These are phyloP conservation scores for Neopestalotiopsis rosae DNA, from an alignment of 2,329 filamentous ascomycete genomes.

Conservation along the genomic window DNA sequence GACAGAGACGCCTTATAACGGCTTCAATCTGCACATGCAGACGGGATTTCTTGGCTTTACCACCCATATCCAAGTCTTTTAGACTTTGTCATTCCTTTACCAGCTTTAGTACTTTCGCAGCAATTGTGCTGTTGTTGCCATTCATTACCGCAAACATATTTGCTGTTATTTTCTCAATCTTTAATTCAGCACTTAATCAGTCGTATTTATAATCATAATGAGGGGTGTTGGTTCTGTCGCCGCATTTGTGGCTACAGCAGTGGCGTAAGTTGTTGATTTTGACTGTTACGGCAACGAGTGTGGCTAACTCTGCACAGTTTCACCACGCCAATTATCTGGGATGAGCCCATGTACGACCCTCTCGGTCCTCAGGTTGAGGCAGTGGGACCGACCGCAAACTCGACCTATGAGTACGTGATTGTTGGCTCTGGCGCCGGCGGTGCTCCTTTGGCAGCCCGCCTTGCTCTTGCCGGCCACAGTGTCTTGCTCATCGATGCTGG, in stretches of 20 bases:
- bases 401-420: constrained; percentile 65
- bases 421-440: constrained; percentile 68
- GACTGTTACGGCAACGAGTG: too few relatives aligned
- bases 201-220: constrained; percentile 18
- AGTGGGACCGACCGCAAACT: constrained; percentile 16
- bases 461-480: constrained; percentile 64
- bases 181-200: background rate
- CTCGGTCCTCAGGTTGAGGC: constrained; percentile 3
- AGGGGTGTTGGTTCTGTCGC: constrained; percentile 17
- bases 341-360: constrained; percentile 13
- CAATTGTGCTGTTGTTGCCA: constrained; percentile 8
- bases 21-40: constrained; percentile 12
- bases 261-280: constrained; percentile 11
- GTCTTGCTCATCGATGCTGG: constrained; percentile 34
- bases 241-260: constrained; percentile 16
- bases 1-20: constrained; percentile 5
- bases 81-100: constrained; percentile 20
- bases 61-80: constrained; percentile 17
- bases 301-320: background rate
- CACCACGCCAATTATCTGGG: constrained; percentile 15
- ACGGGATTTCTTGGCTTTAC: background rate
- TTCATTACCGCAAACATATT: constrained; percentile 12
- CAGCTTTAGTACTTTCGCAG: background rate
- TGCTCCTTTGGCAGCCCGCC: constrained; percentile 62
- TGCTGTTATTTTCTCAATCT: background rate